Evolutionary conservation across 441 rosid species (phyloP).

Genomic region (Corymbia calophylla): DNA sequence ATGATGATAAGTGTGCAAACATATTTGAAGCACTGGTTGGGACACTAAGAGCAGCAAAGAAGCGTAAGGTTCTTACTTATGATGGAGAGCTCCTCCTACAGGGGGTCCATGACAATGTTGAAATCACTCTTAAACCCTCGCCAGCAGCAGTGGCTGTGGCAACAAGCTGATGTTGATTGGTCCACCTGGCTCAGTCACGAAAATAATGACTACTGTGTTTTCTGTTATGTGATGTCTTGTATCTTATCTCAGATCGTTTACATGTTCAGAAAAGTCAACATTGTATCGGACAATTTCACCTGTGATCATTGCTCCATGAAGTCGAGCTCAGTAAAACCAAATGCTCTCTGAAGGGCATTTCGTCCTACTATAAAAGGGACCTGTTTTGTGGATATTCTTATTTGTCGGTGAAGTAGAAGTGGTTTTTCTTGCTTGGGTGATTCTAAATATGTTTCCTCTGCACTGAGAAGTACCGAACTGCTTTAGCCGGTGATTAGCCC

Average conservation of each 20-base stretch:
- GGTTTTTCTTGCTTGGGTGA: neutral
- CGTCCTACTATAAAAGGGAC: neutral
- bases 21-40: slow-evolving; percentile 93
- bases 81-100: slow-evolving; percentile 83
- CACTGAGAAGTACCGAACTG: neutral
- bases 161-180: neutral
- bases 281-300: neutral
- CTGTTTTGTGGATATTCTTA: neutral
- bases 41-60: slow-evolving; percentile 89
- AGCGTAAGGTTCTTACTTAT: slow-evolving; percentile 61
- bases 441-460: neutral
- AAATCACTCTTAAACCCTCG: slow-evolving; percentile 55
- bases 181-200: neutral
- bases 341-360: neutral
- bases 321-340: neutral
- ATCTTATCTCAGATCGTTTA: neutral
- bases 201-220: neutral
- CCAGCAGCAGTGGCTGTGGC: slow-evolving; percentile 17
- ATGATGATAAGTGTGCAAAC: slow-evolving; percentile 82
- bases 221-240: neutral
- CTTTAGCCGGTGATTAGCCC: neutral
- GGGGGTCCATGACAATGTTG: slow-evolving; percentile 87
- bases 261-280: neutral
- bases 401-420: neutral
- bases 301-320: neutral